Evolutionary conservation across 805 yeast species (phyloP).

Genomic region (Myxozyma nipponensis): DNA sequence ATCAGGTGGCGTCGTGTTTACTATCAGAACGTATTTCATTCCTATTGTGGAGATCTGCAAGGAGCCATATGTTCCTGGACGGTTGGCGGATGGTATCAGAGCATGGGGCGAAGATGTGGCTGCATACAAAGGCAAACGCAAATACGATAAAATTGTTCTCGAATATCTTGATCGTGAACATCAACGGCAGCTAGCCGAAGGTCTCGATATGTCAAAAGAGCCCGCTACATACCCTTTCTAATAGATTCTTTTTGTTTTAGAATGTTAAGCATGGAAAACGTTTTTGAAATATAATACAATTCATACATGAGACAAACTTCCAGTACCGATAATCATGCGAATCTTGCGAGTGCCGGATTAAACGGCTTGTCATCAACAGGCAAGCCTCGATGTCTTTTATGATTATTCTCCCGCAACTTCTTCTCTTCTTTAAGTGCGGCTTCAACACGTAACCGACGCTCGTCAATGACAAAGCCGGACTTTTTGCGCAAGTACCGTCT

Average conservation of each 20-base stretch:
- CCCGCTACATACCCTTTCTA: conserved; percentile 22
- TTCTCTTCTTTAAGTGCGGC: conserved; percentile 72
- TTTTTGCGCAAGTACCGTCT: conserved; percentile 79
- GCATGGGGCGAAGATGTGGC: conserved; percentile 61
- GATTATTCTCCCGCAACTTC: conserved; percentile 54
- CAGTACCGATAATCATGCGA: conserved; percentile 1
- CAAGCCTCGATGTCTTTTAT: conserved; percentile 44
- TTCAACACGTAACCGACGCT: conserved; percentile 74
- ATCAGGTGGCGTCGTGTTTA: conserved; percentile 55
- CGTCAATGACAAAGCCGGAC: conserved; percentile 79
- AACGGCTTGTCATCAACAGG: conserved; percentile 16
- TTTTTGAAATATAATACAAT: background rate
- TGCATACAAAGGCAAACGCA: conserved; percentile 53
- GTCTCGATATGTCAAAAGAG: conserved; percentile 17
- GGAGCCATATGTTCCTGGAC: conserved; percentile 60
- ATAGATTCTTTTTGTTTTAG: background rate
- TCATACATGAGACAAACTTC: background rate
- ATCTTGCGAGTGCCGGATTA: conserved; percentile 28
- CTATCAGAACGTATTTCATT: conserved; percentile 58
- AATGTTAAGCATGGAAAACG: background rate
- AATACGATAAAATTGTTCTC: conserved; percentile 20
- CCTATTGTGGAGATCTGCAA: conserved; percentile 52
- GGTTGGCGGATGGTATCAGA: conserved; percentile 55
- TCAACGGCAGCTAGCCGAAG: conserved; percentile 20
- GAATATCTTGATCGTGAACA: conserved; percentile 26